Evolutionary conservation across 179 eudicot species (phyloP), one percentile per base, ranked within the genome.

Genomic region (Pouteria campechiana): DNA sequence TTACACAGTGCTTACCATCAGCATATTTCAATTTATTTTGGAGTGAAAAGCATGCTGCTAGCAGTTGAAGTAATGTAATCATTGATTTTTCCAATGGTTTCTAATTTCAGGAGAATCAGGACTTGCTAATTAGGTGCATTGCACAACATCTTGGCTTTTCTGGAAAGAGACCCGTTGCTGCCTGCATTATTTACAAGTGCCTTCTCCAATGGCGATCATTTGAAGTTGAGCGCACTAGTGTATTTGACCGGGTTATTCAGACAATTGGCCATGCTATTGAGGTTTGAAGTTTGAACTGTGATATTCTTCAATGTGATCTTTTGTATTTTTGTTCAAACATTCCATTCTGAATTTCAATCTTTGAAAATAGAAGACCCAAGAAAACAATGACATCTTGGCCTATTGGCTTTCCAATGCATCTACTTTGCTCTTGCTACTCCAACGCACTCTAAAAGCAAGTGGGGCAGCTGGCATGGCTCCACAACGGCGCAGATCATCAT

Each of bases 331-430:
- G n/a, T n/a, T n/a, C n/a, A n/a, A n/a, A n/a, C n/a, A n/a, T n/a
- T n/a, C n/a, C n/a, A n/a, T n/a, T n/a, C n/a, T n/a, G n/a, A n/a
- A n/a, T n/a, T n/a, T n/a, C n/a, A n/a, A n/a, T n/a, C 46, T 47
- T 32, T 34, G 27, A 58, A 19, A 49, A 63, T 37, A 48, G 35
- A 58, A 79, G 83, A 81, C 79, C 44, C 94, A 79, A 56, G 96
- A 83, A 47, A 86, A 74, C 67, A 83, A 83, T 54, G 86, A 76
- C 48, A 54, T 27, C 25, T 57, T 86, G 57, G 96, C 83, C 14
- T 86, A 86, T 66, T 86, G 96, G 96, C 62, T 86, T 35, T 79
- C 94, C 57, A 86, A 86, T 68, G 70, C 81, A 18, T 79, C 96
- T 42, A 79, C 82, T 46, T 59, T 86, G 63, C 57, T 86, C 50